Base-by-base conservation (phyloP, 345 rosid genomes). In the Firmiana major region DNA sequence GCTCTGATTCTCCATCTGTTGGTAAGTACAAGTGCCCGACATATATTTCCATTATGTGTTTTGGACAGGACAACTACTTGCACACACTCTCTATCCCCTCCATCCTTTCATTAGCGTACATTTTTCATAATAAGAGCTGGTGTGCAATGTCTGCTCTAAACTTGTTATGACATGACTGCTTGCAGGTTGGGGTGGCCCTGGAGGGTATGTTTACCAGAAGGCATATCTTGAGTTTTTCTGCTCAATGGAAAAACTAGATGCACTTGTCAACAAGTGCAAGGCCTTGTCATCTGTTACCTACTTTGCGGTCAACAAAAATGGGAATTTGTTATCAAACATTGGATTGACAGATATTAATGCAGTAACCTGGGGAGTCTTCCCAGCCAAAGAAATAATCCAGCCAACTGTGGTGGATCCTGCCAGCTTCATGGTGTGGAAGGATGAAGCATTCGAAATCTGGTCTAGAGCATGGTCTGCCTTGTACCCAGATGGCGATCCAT, bases 111-210 rank as follows among this genome's bases (percentile, higher is more conserved):
- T n/a, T n/a, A n/a, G n/a, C n/a, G n/a, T n/a, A n/a, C n/a, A n/a
- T n/a, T n/a, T n/a, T n/a, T n/a, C n/a, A n/a, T n/a, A n/a, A n/a
- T n/a, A n/a, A n/a, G n/a, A n/a, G n/a, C n/a, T n/a, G n/a, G n/a
- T n/a, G n/a, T n/a, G 34, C 34, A 31, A 31, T 31, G 34, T 31
- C 1, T 45, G 54, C 58, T 68, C 60, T 69, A 55, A 69, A 31
- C 70, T 24, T 77, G 19, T 51, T 65, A 5, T 1, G 1, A 9
- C 36, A 3, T 16, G 7, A 43, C 40, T 13, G 59, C 75, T 78
- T 79, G 81, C 89, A 94, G 99, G 99, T 78, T 96, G 99, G 99
- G 99, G 99, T 43, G 95, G 97, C 8, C 90, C 95, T 60, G 97
- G 99, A 31, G 99, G 99, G 1, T 91, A 90, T 78, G 93, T 96